Conservation (phyloP, 1,284 basidiomycete species). For the Cryptococcus maquisensis region DNA sequence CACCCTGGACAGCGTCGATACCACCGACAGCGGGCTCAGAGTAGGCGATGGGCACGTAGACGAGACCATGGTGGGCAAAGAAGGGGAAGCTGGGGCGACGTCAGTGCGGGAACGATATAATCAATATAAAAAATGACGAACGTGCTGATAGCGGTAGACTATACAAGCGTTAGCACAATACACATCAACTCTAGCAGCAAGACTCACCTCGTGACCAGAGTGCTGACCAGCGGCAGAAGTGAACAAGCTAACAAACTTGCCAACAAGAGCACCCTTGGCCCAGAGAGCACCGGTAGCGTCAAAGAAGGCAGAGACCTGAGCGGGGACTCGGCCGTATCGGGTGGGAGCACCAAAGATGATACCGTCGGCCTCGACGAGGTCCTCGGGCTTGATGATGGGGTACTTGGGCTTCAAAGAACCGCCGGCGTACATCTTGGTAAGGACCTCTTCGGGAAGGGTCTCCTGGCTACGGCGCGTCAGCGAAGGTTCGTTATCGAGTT, state of each 20-base stretch:
- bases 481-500: background rate
- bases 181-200: background rate
- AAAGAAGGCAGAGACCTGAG: constrained; percentile 54
- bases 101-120: no score
- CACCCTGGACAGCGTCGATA: constrained; percentile 56
- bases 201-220: constrained; percentile 47
- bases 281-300: constrained; percentile 74
- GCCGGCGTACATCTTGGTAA: constrained; percentile 68
- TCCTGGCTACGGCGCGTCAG: constrained; percentile 60
- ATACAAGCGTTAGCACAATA: background rate
- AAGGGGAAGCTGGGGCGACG: constrained; percentile 59
- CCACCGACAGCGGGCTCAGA: constrained; percentile 44
- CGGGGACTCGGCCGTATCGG: constrained; percentile 53
- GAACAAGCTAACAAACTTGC: constrained; percentile 62
- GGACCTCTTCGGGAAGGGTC: constrained; percentile 73
- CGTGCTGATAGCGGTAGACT: constrained; percentile 56
- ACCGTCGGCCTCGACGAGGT: constrained; percentile 59
- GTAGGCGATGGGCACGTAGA: constrained; percentile 64
- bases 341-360: constrained; percentile 69
- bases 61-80: constrained; percentile 59
- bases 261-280: constrained; percentile 64
- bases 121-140: no score
- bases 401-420: constrained; percentile 55
- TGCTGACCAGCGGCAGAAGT: constrained; percentile 44
- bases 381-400: constrained; percentile 64